Base-by-base conservation (phyloP, 1,284 basidiomycete species). In the Testicularia cyperi region DNA sequence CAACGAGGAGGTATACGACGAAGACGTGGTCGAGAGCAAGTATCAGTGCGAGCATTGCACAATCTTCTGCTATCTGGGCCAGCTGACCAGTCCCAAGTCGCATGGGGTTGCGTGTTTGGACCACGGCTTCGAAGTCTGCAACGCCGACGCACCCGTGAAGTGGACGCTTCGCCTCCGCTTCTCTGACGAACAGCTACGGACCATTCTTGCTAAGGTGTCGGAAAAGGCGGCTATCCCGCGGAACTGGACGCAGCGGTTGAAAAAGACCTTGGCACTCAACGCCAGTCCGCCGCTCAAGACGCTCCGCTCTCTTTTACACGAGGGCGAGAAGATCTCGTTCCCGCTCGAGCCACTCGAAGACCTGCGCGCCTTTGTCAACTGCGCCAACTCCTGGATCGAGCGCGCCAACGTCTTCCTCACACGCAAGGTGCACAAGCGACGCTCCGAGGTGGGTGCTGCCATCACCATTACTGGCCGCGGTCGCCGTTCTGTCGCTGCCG, bases 31-130 rank as follows among this genome's bases (percentile, higher is more conserved):
- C 5, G 95, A 97, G 77, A 89, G 91, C 51, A 89, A 96, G 75
- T 94, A 94, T 77, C 92, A 96, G 78, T 99, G 95, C 82, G 80
- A 82, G 41, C 81, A 88, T 68, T 98, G 95, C 86, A 94, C 95
- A 77, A 83, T 83, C 10, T 95, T 96, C 79, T 92, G 89, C 79
- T 98, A 96, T 78, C 85, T 99, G 19, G 90, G 92, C 4, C 92
- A 96, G 74, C 81, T 96, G 71, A 87, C 54, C 6, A 65, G 38
- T 30, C 48, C 60, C 16, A 86, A 85, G 24, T 60, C 83, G 70
- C 49, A 82, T 24, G 73, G 85, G 54, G 85, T 94, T 26, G 85
- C 87, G 2, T 99, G 95, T 77, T 83, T 90, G 40, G 87, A 92
- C 43, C 94, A 98, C 78, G 83, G 82, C 22, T 81, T 85, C 36